Conservation (phyloP, 1,139 yeast genomes). For the Pichia terricola region DNA sequence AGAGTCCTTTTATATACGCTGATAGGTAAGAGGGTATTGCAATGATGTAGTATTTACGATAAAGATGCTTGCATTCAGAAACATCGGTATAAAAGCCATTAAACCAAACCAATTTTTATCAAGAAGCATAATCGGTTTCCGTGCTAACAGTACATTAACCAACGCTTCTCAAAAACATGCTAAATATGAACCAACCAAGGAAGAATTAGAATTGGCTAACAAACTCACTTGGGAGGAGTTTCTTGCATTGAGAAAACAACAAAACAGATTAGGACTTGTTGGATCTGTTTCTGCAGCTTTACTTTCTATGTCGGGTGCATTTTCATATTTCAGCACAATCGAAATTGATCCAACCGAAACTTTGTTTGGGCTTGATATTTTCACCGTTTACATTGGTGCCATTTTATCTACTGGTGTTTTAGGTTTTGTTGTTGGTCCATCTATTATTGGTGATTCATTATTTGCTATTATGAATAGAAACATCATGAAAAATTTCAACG, state of each 20-base stretch:
- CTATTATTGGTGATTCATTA: slow-evolving; percentile 55
- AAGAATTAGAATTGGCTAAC: slow-evolving; percentile 17
- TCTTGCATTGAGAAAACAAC: slow-evolving; percentile 63
- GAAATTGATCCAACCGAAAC: slow-evolving; percentile 74
- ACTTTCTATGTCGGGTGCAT: slow-evolving; percentile 60
- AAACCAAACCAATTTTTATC: not conserved
- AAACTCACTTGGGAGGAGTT: slow-evolving; percentile 67
- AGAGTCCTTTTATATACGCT: too few species aligned
- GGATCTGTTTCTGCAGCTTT: slow-evolving; percentile 61
- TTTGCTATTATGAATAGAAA: slow-evolving; percentile 50
- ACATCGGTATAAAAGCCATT: slow-evolving; percentile 5
- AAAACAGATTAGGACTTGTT: slow-evolving; percentile 57
- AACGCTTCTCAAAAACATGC: not conserved
- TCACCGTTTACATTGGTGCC: slow-evolving; percentile 63
- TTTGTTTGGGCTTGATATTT: slow-evolving; percentile 79
- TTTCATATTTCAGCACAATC: slow-evolving; percentile 67
- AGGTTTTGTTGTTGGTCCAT: slow-evolving; percentile 80
- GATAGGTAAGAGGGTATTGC: too few species aligned
- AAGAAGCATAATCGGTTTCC: not conserved
- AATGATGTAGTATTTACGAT: too few species aligned
- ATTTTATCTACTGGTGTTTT: slow-evolving; percentile 61
- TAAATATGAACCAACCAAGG: slow-evolving; percentile 4
- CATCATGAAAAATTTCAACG: slow-evolving; percentile 36
- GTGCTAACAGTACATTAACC: not conserved
- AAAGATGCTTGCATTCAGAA: slow-evolving; percentile 7